phyloP scores from a whole-genome alignment of 441 rosid species.

The Arabidopsis hybrid region DNA sequence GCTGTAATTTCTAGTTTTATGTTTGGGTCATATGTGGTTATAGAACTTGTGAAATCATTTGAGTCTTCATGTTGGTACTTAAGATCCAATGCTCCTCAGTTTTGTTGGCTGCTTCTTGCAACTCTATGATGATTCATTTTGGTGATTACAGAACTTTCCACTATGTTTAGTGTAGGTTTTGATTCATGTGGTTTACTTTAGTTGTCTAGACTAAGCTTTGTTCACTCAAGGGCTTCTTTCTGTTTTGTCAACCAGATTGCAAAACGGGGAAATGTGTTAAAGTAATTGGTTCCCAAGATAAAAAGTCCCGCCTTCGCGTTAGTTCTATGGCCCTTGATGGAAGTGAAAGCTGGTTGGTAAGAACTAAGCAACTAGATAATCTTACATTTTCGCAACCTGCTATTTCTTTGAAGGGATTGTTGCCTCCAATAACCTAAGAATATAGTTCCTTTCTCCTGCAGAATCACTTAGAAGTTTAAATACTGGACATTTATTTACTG shows the following conservation, averaged over 20 bases:
- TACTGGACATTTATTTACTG: not conserved
- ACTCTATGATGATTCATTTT: not conserved
- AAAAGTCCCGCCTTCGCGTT: slow-evolving; percentile 54
- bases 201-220: slow-evolving; percentile 8
- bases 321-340: slow-evolving; percentile 88
- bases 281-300: slow-evolving; percentile 66
- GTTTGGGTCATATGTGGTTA: slow-evolving; percentile 20
- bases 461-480: slow-evolving; percentile 3
- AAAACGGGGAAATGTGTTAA: slow-evolving; percentile 79
- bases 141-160: not conserved
- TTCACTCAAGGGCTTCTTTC: slow-evolving; percentile 36
- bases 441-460: not conserved
- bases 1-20: slow-evolving; percentile 4
- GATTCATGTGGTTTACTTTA: slow-evolving; percentile 3
- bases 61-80: slow-evolving; percentile 30
- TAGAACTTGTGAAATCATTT: not conserved
- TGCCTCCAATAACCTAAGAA: slow-evolving; percentile 1
- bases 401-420: not conserved
- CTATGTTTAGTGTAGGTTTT: slow-evolving; percentile 8
- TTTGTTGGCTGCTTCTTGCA: slow-evolving; percentile 30
- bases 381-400: not conserved
- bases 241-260: slow-evolving; percentile 71
- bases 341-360: slow-evolving; percentile 99
- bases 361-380: slow-evolving; percentile 45
- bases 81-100: slow-evolving; percentile 4